Evolutionary conservation across 768 basidiomycete species (phyloP), one percentile per base, ranked within the genome.

Genomic region (Russula compacta): DNA sequence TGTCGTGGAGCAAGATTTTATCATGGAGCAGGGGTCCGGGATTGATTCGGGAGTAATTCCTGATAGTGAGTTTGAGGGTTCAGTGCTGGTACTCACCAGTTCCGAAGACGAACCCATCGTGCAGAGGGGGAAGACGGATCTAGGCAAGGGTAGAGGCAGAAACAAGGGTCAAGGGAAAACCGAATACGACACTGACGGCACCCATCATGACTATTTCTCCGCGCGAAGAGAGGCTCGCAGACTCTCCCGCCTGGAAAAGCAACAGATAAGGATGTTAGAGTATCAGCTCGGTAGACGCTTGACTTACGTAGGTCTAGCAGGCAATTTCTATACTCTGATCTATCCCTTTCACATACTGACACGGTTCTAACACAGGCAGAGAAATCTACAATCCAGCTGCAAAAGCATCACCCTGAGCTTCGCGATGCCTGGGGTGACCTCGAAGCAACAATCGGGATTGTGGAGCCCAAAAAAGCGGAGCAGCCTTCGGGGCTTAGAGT

Each of bases 361-460:
- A 53, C 14, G 21, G 6, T 67, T 43, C 62, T 24, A 40, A 11
- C 53, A 4, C 54, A 93, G 89, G 83, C 87, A 7, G 90, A 92
- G 72, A 89, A 80, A 68, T 77, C 82, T 1, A 78, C 83, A 6
- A 67, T 90, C 42, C 80, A 83, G 14, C 71, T 93, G 35, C 76
- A 79, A 29, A 80, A 74, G 67, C 77, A 88, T 69, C 95, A 95
- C 69, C 85, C 87, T 1, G 92, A 95, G 68, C 80, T 97, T 38
- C 75, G 72, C 59, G 80, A 86, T 71, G 85, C 92, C 40, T 98
- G 95, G 95, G 92, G 92, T 29, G 86, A 98, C 68, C 72, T 97
- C 8, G 81, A 87, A 69, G 75, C 78, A 24, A 80, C 75, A 21
- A 78, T 87, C 56, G 78, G 81, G 1, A 76, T 87, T 49, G 75